phyloP scores from a whole-genome alignment of 2,329 filamentous ascomycete species.

The Penicillium nordicum region DNA sequence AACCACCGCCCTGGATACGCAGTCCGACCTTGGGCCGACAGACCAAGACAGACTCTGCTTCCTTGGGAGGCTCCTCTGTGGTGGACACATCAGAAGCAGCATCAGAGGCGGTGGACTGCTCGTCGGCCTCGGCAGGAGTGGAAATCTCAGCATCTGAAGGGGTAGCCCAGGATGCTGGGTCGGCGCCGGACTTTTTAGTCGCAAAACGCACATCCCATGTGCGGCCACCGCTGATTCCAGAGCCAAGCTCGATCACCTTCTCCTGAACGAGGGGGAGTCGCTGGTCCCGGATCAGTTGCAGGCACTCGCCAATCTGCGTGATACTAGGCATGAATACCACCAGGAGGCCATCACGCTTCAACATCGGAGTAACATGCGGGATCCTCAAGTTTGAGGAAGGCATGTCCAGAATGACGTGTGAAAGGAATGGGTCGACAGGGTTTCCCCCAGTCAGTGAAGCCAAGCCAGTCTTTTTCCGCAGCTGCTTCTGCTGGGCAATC shows the following conservation, averaged over 20 bases:
- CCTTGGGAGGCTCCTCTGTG: conserved; percentile 16
- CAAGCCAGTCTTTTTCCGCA: conserved; percentile 29
- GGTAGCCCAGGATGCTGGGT: conserved; percentile 32
- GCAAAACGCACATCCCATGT: conserved; percentile 47
- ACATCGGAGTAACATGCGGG: conserved; percentile 47
- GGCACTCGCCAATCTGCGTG: conserved; percentile 69
- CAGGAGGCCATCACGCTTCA: conserved; percentile 63
- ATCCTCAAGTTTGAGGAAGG: conserved; percentile 58
- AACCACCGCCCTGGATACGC: conserved; percentile 49
- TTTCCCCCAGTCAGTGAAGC: conserved; percentile 14
- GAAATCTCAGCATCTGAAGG: conserved; percentile 16
- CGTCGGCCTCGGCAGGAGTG: conserved; percentile 12
- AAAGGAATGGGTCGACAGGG: conserved; percentile 58
- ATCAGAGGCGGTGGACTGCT: conserved; percentile 3
- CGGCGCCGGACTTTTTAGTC: conserved; percentile 35
- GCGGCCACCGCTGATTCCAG: conserved; percentile 46
- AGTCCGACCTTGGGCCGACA: conserved; percentile 52
- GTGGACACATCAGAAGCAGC: conserved; percentile 2
- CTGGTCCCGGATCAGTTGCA: conserved; percentile 53
- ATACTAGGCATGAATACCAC: conserved; percentile 73
- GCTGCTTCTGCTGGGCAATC: conserved; percentile 52
- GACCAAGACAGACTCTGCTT: conserved; percentile 44
- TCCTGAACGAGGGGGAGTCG: conserved; percentile 53
- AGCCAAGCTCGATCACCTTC: conserved; percentile 45
- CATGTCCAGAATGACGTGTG: conserved; percentile 70